Evolutionary conservation across 2,329 filamentous ascomycete species (phyloP).

Genomic region (Exophiala lecanii-corni): DNA sequence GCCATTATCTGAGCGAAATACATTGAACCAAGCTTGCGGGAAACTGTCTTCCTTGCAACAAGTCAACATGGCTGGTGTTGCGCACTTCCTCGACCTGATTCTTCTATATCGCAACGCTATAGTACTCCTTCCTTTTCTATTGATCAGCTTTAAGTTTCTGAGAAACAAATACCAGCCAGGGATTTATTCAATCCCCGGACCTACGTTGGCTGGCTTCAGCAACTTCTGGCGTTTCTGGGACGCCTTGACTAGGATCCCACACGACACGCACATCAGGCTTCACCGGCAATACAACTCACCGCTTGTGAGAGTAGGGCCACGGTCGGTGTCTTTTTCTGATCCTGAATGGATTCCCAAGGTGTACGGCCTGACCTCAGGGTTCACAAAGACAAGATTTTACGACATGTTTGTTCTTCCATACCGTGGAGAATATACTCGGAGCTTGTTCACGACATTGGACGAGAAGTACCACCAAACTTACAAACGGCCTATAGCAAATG

Average conservation of each 20-base stretch:
- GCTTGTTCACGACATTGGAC: constrained; percentile 64
- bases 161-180: not conserved
- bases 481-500: constrained; percentile 67
- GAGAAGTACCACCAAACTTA: constrained; percentile 69
- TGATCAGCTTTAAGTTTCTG: not conserved
- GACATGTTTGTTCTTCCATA: constrained; percentile 15
- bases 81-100: not conserved
- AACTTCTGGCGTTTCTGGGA: constrained; percentile 72
- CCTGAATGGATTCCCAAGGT: constrained; percentile 68
- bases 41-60: no score
- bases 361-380: constrained; percentile 76
- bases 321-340: constrained; percentile 66
- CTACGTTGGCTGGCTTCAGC: constrained; percentile 61
- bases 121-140: not conserved
- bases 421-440: constrained; percentile 24
- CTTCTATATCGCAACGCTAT: not conserved
- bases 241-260: constrained; percentile 58
- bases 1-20: no score
- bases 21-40: no score
- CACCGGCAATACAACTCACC: constrained; percentile 65
- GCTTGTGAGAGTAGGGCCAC: constrained; percentile 70
- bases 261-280: constrained; percentile 62
- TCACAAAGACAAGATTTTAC: constrained; percentile 58
- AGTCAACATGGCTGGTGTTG: not conserved
- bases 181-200: constrained; percentile 57